phyloP scores from a whole-genome alignment of 495 filamentous ascomycete genomes.

The Chaetomium tenue region DNA sequence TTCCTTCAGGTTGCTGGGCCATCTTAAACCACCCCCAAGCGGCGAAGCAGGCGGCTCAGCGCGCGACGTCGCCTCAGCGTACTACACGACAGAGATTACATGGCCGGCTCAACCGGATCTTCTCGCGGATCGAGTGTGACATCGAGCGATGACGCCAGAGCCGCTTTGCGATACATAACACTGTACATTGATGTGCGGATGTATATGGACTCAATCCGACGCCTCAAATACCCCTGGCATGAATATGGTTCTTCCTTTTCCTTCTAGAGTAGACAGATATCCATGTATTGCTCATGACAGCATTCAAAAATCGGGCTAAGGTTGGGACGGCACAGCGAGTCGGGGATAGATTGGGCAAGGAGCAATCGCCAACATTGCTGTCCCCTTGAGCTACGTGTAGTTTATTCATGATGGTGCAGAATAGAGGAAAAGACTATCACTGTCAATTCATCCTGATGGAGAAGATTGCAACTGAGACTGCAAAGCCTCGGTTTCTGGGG shows the following conservation, averaged over 20 bases:
- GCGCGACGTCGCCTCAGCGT: not conserved
- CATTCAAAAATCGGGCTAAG: not conserved
- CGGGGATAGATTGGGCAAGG: constrained; percentile 4
- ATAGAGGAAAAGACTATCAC: not conserved
- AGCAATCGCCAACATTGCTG: not conserved
- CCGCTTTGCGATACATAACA: not conserved
- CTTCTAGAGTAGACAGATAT: not conserved
- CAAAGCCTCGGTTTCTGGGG: not conserved
- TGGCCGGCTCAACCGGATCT: not conserved
- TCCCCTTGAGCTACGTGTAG: not conserved
- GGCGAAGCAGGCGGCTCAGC: constrained; percentile 9
- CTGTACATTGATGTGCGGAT: not conserved
- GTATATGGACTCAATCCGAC: not conserved
- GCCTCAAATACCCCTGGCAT: not conserved
- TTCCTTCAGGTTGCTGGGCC: not conserved
- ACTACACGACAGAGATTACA: not conserved
- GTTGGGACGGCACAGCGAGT: not conserved
- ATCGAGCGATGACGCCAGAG: constrained; percentile 6
- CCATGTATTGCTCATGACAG: not conserved
- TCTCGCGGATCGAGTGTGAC: not conserved
- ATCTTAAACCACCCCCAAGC: not conserved
- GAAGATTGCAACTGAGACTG: not conserved
- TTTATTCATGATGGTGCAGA: not conserved
- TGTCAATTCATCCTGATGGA: not conserved
- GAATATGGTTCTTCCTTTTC: not conserved